Base-by-base conservation (phyloP, 2,329 filamentous ascomycete genomes). In the Daldinia sp. region DNA sequence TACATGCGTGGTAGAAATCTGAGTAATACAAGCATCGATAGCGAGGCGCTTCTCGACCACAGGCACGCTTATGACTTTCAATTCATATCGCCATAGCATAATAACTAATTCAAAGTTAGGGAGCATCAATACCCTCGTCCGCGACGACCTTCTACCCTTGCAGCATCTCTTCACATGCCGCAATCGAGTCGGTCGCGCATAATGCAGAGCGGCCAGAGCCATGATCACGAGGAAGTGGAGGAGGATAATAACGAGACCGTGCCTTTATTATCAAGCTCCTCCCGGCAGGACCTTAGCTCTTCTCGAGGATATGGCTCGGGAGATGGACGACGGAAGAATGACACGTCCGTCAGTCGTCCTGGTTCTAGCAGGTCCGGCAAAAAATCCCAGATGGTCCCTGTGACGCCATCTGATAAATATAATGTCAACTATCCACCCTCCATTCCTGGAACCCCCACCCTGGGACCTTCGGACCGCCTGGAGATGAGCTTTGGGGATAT, bases 1-100 rank as follows among this genome's bases (percentile, higher is more conserved):
- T 86, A 86, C 73, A 75, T 83, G 61, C 77, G 80, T 52, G 74
- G 81, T 6, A 77, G 80, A 43, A 92, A 91, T 74, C 74, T 89
- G 66, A 98, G 94, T 79, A 89, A 85, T 71, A 93, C 91, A 0
- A 98, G 94, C 76, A 81, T 98, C 66, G 94, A 97, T 69, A 97
- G 93, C 76, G 90, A 96, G 74, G 89, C 87, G 6, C 80, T 98
- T 69, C 81, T 98, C 15, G 94, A 98, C 77, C 94, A 98, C 77
- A 87, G 93, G 71, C 71, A 62, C 10, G 32, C 9, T 27, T 15
- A 48, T 11, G 7, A 25, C 15, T 48, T 9, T 15, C 23, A 41
- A 47, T 58, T 39, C 17, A 30, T 43, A 13, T 15, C 9, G 8
- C 10, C 43, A 55, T 23, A 59, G 34, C 27, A 34, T 15, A 9